A percentile compares a stretch with the other conserved stretches of the same genome.
Evolutionary conservation across 305 asterid genomes (phyloP).

Genomic region (Stenogyne calaminthoides): DNA sequence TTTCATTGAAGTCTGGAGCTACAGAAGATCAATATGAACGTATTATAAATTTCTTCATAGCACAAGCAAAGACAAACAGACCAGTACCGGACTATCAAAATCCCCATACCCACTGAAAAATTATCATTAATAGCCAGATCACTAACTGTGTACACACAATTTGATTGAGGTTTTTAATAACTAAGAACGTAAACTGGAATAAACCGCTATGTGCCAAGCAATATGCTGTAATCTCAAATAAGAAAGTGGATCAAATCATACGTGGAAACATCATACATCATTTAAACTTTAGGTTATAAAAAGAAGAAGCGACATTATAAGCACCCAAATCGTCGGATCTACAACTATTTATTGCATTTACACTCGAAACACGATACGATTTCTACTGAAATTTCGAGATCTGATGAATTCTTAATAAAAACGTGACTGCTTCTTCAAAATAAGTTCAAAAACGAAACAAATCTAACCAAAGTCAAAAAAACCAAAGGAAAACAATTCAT

Average conservation of each 20-base stretch:
- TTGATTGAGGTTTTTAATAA: not conserved
- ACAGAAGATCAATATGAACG: not conserved
- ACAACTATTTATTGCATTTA: not conserved
- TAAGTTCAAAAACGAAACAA: not conserved
- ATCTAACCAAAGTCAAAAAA: not conserved
- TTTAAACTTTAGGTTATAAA: not conserved
- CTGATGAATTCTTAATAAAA: constrained; percentile 2
- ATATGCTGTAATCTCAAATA: not conserved
- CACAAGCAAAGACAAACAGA: not conserved
- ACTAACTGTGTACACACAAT: not conserved
- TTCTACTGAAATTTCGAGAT: constrained; percentile 17
- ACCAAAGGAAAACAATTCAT: not conserved
- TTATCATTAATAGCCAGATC: not conserved
- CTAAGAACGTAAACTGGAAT: not conserved
- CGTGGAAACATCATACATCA: not conserved
- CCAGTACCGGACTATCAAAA: not conserved
- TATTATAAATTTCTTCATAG: not conserved
- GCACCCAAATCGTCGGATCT: constrained; percentile 31
- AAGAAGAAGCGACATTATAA: not conserved
- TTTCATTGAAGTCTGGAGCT: not conserved
- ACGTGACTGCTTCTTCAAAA: not conserved
- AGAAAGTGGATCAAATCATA: not conserved
- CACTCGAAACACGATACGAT: not conserved
- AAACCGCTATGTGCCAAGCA: not conserved
- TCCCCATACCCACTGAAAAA: not conserved